These are phyloP conservation scores for Magnaporthales sp. DNA, from an alignment of 2,329 filamentous ascomycete species.

Conservation along the genomic window DNA sequence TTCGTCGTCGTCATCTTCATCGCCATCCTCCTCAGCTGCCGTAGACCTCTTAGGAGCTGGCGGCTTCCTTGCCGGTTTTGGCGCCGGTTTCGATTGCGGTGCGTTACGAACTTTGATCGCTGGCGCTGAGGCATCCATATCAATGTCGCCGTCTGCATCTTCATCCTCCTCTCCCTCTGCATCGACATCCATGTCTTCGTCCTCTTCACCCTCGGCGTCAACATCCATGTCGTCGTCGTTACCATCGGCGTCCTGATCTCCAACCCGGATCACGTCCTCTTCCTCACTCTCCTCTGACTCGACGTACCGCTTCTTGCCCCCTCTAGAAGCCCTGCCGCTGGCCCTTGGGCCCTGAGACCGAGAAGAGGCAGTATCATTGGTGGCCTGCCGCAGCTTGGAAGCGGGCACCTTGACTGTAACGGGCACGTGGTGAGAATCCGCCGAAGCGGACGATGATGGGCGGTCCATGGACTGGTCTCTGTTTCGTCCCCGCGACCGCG, in stretches of 20 bases:
- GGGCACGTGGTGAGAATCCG: slow-evolving; percentile 36
- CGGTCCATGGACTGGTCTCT: slow-evolving; percentile 24
- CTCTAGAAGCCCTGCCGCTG: slow-evolving; percentile 31
- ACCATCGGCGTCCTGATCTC: slow-evolving; percentile 17
- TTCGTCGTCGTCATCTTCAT: slow-evolving; percentile 46
- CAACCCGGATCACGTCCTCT: slow-evolving; percentile 20
- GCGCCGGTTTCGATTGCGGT: neutral
- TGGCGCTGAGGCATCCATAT: slow-evolving; percentile 22
- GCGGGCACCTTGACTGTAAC: slow-evolving; percentile 44
- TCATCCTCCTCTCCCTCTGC: slow-evolving; percentile 31
- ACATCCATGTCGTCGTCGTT: slow-evolving; percentile 29
- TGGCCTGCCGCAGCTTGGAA: slow-evolving; percentile 42
- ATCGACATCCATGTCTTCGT: slow-evolving; percentile 16
- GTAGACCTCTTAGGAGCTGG: neutral
- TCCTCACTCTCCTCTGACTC: slow-evolving; percentile 43
- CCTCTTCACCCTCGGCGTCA: slow-evolving; percentile 18
- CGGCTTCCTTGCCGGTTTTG: neutral
- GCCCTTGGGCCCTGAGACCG: slow-evolving; percentile 13
- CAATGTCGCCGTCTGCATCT: slow-evolving; percentile 28
- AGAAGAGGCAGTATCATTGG: slow-evolving; percentile 21
- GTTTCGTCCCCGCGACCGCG: slow-evolving; percentile 29
- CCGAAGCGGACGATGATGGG: slow-evolving; percentile 32
- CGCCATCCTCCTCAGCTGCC: slow-evolving; percentile 11
- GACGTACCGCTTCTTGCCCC: slow-evolving; percentile 51
- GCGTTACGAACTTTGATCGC: slow-evolving; percentile 11